These are phyloP conservation scores for Tylopilus orsonianus DNA, from an alignment of 1,284 basidiomycete species.

Conservation along the genomic window DNA sequence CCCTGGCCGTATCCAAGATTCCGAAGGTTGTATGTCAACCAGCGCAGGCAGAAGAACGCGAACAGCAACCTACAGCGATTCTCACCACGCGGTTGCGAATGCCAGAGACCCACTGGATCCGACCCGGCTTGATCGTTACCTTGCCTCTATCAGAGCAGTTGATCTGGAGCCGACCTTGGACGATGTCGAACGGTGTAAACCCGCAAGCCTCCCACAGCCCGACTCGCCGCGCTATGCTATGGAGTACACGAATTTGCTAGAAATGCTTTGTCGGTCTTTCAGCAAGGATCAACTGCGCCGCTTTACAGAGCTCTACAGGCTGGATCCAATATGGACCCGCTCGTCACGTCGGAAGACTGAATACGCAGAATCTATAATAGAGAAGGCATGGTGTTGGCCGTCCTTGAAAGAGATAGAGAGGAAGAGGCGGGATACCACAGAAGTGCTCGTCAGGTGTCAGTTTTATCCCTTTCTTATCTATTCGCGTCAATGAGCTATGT, in stretches of 20 bases:
- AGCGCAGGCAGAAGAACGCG: conserved; percentile 3
- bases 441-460: conserved; percentile 51
- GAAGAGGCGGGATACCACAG: conserved; percentile 50
- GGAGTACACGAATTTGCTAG: conserved; percentile 51
- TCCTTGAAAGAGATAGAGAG: conserved; percentile 53
- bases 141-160: conserved; percentile 48
- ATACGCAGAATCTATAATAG: conserved; percentile 58
- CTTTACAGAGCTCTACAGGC: conserved; percentile 49
- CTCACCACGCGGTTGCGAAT: not conserved
- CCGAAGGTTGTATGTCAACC: conserved; percentile 6
- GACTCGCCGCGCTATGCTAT: conserved; percentile 47
- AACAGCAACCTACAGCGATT: conserved; percentile 4
- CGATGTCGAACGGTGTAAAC: conserved; percentile 57
- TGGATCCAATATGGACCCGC: conserved; percentile 36
- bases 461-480: conserved; percentile 14
- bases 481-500: conserved; percentile 2
- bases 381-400: conserved; percentile 67
- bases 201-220: conserved; percentile 38
- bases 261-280: conserved; percentile 61
- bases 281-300: conserved; percentile 57
- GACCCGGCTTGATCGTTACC: conserved; percentile 52
- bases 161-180: conserved; percentile 47
- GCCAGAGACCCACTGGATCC: conserved; percentile 35
- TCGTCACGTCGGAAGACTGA: conserved; percentile 42
- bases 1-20: conserved; percentile 8